Evolutionary conservation across 2,329 filamentous ascomycete species (phyloP), one percentile per base, ranked within the genome.

Genomic region (Alternaria hordeiaustralica): DNA sequence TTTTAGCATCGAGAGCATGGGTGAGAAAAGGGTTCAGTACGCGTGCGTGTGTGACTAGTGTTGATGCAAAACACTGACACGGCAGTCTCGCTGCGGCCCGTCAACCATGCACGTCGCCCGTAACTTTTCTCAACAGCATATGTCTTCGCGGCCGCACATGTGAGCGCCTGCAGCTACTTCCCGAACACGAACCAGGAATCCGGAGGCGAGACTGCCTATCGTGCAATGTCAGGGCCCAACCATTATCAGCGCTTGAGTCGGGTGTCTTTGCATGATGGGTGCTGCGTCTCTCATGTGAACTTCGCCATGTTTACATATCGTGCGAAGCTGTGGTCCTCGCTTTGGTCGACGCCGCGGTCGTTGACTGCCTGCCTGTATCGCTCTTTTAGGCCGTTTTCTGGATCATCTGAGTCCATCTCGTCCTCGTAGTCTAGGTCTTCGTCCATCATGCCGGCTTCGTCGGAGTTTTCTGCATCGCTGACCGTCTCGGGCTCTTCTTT

Each of bases 311-410:
- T 73, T 64, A 86, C 69, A 66, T 86, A 87, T 68, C 84, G 79
- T 23, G 83, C 80, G 72, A 87, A 86, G 67, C 84, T 86, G 64
- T 83, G 79, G 63, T 87, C 86, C 50, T 84, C 79, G 59, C 82
- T 81, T 11, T 79, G 78, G 18, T 75, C 75, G 12, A 69, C 73
- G 50, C 73, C 74, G 46, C 78, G 79, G 21, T 87, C 87, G 41
- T 85, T 84, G 73, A 96, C 83, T 0, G 94, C 92, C 46, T 92
- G 87, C 76, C 92, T 87, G 77, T 97, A 98, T 67, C 93, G 85
- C 54, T 88, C 84, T 75, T 92, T 89, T 50, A 97, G 84, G 3
- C 92, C 89, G 65, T 90, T 88, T 25, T 81, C 76, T 12, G 72
- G 86, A 46, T 88, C 86, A 2, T 85, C 86, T 41, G 86, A 86